These are phyloP conservation scores for Paecilomyces dactylethromorphus DNA, from an alignment of 2,329 filamentous ascomycete genomes.

Conservation along the genomic window DNA sequence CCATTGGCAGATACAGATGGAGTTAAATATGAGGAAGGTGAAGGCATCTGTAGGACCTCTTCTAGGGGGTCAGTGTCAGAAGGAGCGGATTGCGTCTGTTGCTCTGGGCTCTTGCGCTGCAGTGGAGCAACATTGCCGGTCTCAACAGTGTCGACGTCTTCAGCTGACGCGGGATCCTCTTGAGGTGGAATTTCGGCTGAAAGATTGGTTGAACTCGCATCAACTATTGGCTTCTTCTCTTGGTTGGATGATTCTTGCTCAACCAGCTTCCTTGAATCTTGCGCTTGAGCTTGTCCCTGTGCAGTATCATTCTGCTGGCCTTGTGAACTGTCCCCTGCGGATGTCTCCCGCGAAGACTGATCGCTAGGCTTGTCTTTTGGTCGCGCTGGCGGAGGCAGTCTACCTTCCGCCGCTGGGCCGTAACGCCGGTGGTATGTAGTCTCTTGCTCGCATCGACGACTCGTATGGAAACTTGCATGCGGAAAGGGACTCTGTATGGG, in stretches of 20 bases:
- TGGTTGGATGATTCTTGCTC: neutral
- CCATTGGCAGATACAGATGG: constrained; percentile 25
- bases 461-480: constrained; percentile 30
- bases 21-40: constrained; percentile 27
- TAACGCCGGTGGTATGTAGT: constrained; percentile 37
- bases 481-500: constrained; percentile 18
- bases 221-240: neutral
- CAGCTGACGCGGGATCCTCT: neutral
- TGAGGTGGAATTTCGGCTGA: neutral
- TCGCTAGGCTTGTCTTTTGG: constrained; percentile 19
- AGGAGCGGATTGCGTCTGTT: neutral
- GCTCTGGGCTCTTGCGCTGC: neutral
- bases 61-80: constrained; percentile 24
- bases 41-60: constrained; percentile 36
- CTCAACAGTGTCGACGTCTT: neutral
- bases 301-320: constrained; percentile 4
- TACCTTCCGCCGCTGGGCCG: constrained; percentile 38
- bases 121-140: neutral
- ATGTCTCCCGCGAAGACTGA: constrained; percentile 6
- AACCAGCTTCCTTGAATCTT: constrained; percentile 8
- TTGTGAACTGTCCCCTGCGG: constrained; percentile 7
- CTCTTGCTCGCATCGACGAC: constrained; percentile 27
- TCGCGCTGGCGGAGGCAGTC: constrained; percentile 30
- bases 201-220: neutral
- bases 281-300: constrained; percentile 5